Evolutionary conservation across 2,329 filamentous ascomycete genomes (phyloP).

Genomic region (Zymoseptoria pseudotritici): DNA sequence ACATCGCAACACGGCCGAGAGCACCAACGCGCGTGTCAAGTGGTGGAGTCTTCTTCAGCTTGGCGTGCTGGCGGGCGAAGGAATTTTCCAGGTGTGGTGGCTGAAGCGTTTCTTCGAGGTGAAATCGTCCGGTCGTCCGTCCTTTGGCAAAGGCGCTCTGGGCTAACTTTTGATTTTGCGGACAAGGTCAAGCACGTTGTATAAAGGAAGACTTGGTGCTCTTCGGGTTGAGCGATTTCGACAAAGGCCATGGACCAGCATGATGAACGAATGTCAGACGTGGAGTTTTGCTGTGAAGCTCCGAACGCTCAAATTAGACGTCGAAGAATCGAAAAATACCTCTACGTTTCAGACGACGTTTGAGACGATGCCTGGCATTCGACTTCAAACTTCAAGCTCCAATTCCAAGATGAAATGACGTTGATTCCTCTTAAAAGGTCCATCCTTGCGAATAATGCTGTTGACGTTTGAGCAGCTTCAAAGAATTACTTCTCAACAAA

Average conservation of each 20-base stretch:
- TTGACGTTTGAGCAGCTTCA: background rate
- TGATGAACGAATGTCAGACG: background rate
- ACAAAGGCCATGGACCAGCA: background rate
- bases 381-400: background rate
- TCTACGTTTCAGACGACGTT: background rate
- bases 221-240: background rate
- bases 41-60: conserved; percentile 99
- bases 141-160: conserved; percentile 23
- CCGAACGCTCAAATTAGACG: background rate
- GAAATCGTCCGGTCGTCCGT: conserved; percentile 23
- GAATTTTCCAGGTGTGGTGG: conserved; percentile 99
- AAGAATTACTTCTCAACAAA: background rate
- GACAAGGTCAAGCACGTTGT: conserved; percentile 35
- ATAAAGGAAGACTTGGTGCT: conserved; percentile 7
- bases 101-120: conserved; percentile 69
- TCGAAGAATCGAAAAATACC: background rate
- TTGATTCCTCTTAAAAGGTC: background rate
- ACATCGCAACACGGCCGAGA: conserved; percentile 97
- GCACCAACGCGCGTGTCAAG: conserved; percentile 94
- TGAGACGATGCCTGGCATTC: background rate
- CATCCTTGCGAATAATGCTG: background rate
- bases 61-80: conserved; percentile 78
- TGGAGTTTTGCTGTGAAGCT: background rate
- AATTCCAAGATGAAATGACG: background rate
- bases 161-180: conserved; percentile 19